Evolutionary conservation across 768 basidiomycete genomes (phyloP).

Genomic region (Tubosaeta brunneosetosa): DNA sequence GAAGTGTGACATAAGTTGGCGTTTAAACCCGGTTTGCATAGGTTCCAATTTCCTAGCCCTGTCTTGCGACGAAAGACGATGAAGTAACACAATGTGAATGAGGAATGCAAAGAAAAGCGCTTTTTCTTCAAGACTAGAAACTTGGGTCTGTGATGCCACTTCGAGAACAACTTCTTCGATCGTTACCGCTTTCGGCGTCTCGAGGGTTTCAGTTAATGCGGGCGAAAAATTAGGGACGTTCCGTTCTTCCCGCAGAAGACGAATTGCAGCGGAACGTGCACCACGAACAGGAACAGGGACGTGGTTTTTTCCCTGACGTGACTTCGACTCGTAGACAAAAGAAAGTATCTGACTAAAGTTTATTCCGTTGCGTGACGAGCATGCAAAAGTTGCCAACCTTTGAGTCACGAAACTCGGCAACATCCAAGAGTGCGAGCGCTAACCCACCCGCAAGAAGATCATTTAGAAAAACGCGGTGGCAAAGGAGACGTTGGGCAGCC

Average conservation of each 20-base stretch:
- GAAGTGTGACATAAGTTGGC: conserved; percentile 34
- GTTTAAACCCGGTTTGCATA: conserved; percentile 28
- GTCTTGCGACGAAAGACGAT: conserved; percentile 33
- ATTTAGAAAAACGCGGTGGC: conserved; percentile 48
- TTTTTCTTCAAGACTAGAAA: conserved; percentile 4
- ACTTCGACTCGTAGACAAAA: conserved; percentile 49
- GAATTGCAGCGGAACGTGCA: conserved; percentile 7
- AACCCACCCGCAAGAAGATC: conserved; percentile 46
- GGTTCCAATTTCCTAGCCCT: conserved; percentile 34
- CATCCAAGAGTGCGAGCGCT: conserved; percentile 48
- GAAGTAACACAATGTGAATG: conserved; percentile 37
- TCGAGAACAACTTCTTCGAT: conserved; percentile 5
- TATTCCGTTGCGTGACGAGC: background rate
- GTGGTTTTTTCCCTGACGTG: conserved; percentile 13
- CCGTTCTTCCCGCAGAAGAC: conserved; percentile 4
- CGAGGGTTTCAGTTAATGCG: background rate
- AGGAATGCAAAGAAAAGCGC: conserved; percentile 36
- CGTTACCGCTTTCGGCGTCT: background rate
- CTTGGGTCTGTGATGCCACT: conserved; percentile 6
- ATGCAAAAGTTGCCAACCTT: conserved; percentile 39
- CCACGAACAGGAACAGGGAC: conserved; percentile 7
- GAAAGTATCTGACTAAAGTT: conserved; percentile 46
- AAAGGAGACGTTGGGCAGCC: conserved; percentile 32
- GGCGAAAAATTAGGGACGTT: background rate
- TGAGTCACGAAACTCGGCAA: conserved; percentile 56